Evolutionary conservation across 2,329 filamentous ascomycete species (phyloP), one percentile per base, ranked within the genome.

Genomic region (Diaporthe citrichinensis): DNA sequence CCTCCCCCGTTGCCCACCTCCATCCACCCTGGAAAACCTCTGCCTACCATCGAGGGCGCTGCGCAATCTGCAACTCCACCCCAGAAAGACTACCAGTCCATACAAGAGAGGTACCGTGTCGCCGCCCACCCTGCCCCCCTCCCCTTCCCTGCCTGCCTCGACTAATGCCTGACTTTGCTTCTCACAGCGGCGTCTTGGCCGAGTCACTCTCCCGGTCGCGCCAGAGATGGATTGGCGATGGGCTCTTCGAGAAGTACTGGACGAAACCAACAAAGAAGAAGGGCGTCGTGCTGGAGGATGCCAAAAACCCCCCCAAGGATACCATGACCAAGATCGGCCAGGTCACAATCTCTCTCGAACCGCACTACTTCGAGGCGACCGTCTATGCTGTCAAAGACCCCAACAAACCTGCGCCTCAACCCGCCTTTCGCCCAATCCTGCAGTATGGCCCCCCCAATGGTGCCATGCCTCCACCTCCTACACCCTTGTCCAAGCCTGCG

Each of bases 241-340:
- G 93, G 41, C 88, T 95, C 65, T 94, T 95, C 79, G 92, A 95
- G 79, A 93, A 92, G 80, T 95, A 94, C 83, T 95, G 93, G 93
- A 90, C 92, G 12, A 95, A 95, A 81, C 93, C 93, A 4, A 86
- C 86, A 57, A 94, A 93, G 84, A 90, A 90, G 77, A 94, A 93
- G 82, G 91, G 92, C 58, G 89, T 90, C 3, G 83, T 91, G 34
- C 88, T 89, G 73, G 92, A 93, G 79, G 90, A 92, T 71, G 87
- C 89, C 8, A 91, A 92, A 78, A 94, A 94, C 79, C 92, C 92
- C 2, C 85, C 92, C 77, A 92, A 94, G 83, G 90, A 95, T 61
- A 92, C 89, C 77, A 94, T 95, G 92, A 87, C 89, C 78, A 94
- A 92, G 82, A 89, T 95, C 31, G 94, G 95, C 79, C 90, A 90